Conservation (phyloP, 78 protist genomes). For the Planoprotostelium fungivorum region DNA sequence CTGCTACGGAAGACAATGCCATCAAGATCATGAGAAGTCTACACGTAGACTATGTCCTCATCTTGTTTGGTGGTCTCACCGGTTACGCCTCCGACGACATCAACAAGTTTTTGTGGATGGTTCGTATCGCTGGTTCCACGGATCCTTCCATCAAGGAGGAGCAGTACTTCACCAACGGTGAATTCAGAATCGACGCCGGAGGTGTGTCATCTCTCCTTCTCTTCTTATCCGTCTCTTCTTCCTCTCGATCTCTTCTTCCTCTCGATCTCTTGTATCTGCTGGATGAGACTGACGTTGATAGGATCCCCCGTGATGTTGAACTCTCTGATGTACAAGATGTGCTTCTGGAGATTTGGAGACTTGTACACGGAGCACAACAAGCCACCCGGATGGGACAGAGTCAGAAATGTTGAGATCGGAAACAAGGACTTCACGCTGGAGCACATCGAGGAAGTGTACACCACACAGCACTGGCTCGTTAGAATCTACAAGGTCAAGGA, state of each 20-base stretch:
- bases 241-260: conserved; percentile 1
- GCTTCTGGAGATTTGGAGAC: conserved; percentile 93
- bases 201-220: too few relatives aligned
- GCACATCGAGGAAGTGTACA: conserved; percentile 94
- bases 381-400: conserved; percentile 95
- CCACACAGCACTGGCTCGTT: conserved; percentile 96
- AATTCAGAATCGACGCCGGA: conserved; percentile 72
- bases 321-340: conserved; percentile 91
- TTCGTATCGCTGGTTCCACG: conserved; percentile 76
- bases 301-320: conserved; percentile 73
- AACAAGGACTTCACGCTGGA: conserved; percentile 76
- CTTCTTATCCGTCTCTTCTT: too few relatives aligned
- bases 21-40: conserved; percentile 64
- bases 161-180: conserved; percentile 82
- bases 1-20: conserved; percentile 83
- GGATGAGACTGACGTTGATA: not conserved
- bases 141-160: conserved; percentile 56
- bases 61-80: conserved; percentile 95
- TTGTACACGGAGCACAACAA: conserved; percentile 51
- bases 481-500: conserved; percentile 93
- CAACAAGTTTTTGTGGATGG: conserved; percentile 98
- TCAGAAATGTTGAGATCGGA: conserved; percentile 89
- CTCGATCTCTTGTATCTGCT: not conserved
- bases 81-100: conserved; percentile 97
- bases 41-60: conserved; percentile 97